These are phyloP conservation scores for Urochloa ruziziensis DNA, from an alignment of 176 grass and related monocot genomes.

Conservation along the genomic window DNA sequence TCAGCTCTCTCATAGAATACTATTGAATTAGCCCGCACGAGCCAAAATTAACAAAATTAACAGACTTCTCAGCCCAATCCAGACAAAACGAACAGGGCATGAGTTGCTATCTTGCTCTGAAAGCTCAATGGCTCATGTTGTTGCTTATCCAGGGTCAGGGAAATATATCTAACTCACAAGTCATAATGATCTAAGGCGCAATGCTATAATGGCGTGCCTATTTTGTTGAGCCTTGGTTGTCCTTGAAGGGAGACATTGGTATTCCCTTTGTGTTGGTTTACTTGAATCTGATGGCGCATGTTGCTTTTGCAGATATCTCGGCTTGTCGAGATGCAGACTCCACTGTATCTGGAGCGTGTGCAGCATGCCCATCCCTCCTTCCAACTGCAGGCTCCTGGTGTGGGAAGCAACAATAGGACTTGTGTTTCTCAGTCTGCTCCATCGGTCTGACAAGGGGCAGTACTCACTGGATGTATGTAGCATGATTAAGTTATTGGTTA, in stretches of 20 bases:
- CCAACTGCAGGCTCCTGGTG: not conserved
- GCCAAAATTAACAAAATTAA: too few species aligned
- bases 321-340: constrained; percentile 86
- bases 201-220: too few species aligned
- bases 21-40: too few species aligned
- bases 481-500: not conserved
- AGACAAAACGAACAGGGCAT: too few species aligned
- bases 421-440: constrained; percentile 1
- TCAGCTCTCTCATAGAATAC: too few species aligned
- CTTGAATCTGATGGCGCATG: not conserved
- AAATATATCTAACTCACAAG: not conserved
- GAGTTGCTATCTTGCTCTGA: not conserved
- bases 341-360: constrained; percentile 61
- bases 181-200: too few species aligned
- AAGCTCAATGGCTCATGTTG: not conserved
- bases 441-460: constrained; percentile 28
- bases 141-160: not conserved
- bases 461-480: not conserved
- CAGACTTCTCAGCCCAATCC: too few species aligned
- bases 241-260: not conserved
- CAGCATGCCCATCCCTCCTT: constrained; percentile 43
- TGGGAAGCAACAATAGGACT: not conserved
- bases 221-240: too few species aligned
- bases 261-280: not conserved
- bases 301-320: constrained; percentile 72